A percentile compares a stretch with the other conserved stretches of the same genome.
Evolutionary conservation across 1,284 basidiomycete species (phyloP).

Genomic region (Moniliophthora roreri): DNA sequence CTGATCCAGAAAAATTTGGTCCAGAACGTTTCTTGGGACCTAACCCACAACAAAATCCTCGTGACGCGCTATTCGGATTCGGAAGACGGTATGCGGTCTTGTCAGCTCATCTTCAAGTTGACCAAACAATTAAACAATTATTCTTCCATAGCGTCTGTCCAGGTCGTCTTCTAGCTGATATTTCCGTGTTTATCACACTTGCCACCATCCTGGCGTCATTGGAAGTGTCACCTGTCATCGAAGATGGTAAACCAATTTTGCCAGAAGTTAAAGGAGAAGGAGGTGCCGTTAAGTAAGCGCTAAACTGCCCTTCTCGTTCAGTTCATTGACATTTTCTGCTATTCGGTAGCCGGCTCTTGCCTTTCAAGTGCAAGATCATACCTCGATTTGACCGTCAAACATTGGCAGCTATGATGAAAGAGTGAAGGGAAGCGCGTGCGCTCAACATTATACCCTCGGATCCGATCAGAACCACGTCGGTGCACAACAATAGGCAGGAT

Average conservation of each 20-base stretch:
- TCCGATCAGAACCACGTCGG: too few species aligned
- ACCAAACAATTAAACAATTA: not conserved
- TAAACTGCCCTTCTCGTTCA: not conserved
- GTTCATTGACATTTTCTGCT: not conserved
- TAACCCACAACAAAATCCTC: constrained; percentile 17
- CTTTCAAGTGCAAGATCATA: constrained; percentile 4
- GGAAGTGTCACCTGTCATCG: constrained; percentile 16
- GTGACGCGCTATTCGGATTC: constrained; percentile 18
- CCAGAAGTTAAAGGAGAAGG: constrained; percentile 7
- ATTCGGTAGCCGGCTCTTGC: not conserved
- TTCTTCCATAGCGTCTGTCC: constrained; percentile 15
- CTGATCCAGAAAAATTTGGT: constrained; percentile 24
- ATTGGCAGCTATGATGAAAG: constrained; percentile 1
- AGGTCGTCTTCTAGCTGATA: constrained; percentile 23
- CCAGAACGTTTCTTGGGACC: constrained; percentile 25
- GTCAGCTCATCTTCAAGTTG: not conserved
- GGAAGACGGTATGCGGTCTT: constrained; percentile 15
- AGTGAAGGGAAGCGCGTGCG: not conserved
- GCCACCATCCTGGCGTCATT: constrained; percentile 22
- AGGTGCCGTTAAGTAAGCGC: constrained; percentile 8
- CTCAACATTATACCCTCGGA: too few species aligned
- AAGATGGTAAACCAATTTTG: constrained; percentile 2
- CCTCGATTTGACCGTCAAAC: not conserved
- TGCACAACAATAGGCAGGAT: too few species aligned
- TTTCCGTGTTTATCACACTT: constrained; percentile 21